Evolutionary conservation across 768 basidiomycete species (phyloP), one percentile per base, ranked within the genome.

Genomic region (Rhodotorula kratochvilovae): DNA sequence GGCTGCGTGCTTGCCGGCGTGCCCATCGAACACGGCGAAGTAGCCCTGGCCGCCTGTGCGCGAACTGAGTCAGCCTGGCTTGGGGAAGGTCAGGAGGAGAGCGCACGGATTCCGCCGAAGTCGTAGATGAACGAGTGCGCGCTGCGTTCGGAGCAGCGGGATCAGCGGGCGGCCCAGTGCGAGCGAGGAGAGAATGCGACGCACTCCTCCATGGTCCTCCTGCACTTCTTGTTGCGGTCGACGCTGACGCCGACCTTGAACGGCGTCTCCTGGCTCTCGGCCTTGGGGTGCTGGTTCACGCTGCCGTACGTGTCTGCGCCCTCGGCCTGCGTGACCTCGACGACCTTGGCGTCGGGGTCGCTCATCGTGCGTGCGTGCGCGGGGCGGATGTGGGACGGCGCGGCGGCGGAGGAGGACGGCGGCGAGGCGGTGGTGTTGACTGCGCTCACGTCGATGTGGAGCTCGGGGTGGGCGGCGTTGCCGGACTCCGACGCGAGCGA

Each of bases 1-100:
- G 36, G 96, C 96, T 45, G 95, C 94, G 77, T 97, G 91, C 80
- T 95, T 98, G 27, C 96, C 96, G 1, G 96, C 96, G 80, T 99
- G 96, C 5, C 96, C 96, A 77, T 99, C 96, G 77, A 98, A 99
- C 56, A 99, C 87, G 12, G 95, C 95, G 80, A 95, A 98, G 84
- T 96, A 98, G 15, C 94, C 96, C 80, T 99, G 96, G 1, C 96
- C 96, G 55, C 63, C 63, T 64, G 63, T 19, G 33, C 16, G 17
- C 25, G 16, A 19, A n/a, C 3, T 6, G 33, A 19, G 50, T 39
- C n/a, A 42, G 57, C 27, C 1, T 5, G 11, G 36, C 5, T 19
- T 27, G 4, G 48, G 21, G 39, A 13, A 13, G 11, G 48, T 5
- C 8, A 36, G n/a, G 12, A n/a, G 23, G 29, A 33, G 21, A 8